Conservation (phyloP, 768 basidiomycete genomes). For the Psilocybe cyanescens region DNA sequence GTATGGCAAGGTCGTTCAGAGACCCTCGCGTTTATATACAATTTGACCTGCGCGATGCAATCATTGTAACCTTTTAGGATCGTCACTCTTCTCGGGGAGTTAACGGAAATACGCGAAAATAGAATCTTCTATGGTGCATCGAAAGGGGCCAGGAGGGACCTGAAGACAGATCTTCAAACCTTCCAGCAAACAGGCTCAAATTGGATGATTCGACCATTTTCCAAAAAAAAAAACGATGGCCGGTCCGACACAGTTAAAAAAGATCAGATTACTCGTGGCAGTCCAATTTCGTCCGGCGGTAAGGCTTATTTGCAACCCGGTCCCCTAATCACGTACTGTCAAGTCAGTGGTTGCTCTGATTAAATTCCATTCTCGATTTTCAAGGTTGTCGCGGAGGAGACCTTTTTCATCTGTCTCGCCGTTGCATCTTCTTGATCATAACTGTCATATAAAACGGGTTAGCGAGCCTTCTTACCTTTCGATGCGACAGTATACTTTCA, state of each 20-base stretch:
- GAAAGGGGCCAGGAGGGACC: constrained; percentile 3
- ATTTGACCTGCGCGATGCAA: constrained; percentile 12
- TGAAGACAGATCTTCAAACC: constrained; percentile 20
- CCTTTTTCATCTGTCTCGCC: neutral
- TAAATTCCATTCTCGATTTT: neutral
- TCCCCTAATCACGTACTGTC: neutral
- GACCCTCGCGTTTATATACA: constrained; percentile 25
- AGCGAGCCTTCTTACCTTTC: constrained; percentile 11
- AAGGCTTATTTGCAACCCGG: constrained; percentile 29
- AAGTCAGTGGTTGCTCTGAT: neutral
- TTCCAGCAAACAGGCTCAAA: constrained; percentile 16
- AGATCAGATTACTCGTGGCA: constrained; percentile 20
- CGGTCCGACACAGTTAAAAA: constrained; percentile 24
- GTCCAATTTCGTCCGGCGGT: constrained; percentile 28
- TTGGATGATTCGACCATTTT: constrained; percentile 9
- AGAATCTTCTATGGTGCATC: constrained; percentile 16
- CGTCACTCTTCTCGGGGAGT: constrained; percentile 43
- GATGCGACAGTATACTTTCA: constrained; percentile 5
- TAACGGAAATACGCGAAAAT: constrained; percentile 36
- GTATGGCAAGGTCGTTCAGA: constrained; percentile 1
- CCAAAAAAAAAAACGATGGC: constrained; percentile 15
- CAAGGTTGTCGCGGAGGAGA: neutral
- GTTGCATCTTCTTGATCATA: neutral
- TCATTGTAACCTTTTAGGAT: constrained; percentile 27
- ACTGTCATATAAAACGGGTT: neutral